A percentile compares a stretch with the other conserved stretches of the same genome.
Conservation (phyloP, 805 yeast genomes). For the Wickerhamiella occidentalis region DNA sequence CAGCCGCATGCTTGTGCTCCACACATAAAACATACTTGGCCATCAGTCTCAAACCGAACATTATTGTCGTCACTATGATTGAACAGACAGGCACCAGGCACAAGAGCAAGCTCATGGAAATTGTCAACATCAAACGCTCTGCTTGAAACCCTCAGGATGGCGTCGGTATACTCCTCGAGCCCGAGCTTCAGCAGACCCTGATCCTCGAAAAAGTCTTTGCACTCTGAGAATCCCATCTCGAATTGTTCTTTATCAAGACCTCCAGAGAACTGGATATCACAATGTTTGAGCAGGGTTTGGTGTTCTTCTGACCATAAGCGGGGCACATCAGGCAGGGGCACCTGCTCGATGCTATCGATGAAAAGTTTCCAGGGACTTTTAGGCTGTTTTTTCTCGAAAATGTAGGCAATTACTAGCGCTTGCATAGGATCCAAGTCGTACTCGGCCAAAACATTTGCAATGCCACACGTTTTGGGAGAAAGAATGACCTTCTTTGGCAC, state of each 20-base stretch:
- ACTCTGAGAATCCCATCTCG: conserved; percentile 29
- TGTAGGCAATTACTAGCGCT: conserved; percentile 46
- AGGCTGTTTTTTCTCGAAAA: conserved; percentile 53
- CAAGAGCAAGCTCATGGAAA: conserved; percentile 61
- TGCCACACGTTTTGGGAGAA: conserved; percentile 31
- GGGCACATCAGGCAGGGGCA: conserved; percentile 38
- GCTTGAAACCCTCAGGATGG: conserved; percentile 54
- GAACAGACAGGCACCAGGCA: conserved; percentile 85
- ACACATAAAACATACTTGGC: conserved; percentile 41
- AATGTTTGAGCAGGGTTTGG: conserved; percentile 39
- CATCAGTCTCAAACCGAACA: conserved; percentile 53
- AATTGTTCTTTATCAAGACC: conserved; percentile 42
- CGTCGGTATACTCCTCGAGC: conserved; percentile 31
- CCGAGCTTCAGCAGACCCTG: conserved; percentile 8
- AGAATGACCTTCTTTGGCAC: conserved; percentile 28
- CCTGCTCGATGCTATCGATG: conserved; percentile 37
- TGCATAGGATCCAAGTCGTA: conserved; percentile 47
- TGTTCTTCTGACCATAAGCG: conserved; percentile 50
- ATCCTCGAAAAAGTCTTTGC: conserved; percentile 25
- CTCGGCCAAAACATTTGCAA: conserved; percentile 51
- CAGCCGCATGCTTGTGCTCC: conserved; percentile 38
- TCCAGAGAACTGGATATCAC: conserved; percentile 51
- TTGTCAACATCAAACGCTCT: conserved; percentile 74
- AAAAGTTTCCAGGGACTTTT: conserved; percentile 73
- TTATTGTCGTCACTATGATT: conserved; percentile 56